Percentiles rank a stretch among this genome's conserved stretches.
phyloP scores from a whole-genome alignment of 768 basidiomycete genomes.

The Pulveroboletus sp. region DNA sequence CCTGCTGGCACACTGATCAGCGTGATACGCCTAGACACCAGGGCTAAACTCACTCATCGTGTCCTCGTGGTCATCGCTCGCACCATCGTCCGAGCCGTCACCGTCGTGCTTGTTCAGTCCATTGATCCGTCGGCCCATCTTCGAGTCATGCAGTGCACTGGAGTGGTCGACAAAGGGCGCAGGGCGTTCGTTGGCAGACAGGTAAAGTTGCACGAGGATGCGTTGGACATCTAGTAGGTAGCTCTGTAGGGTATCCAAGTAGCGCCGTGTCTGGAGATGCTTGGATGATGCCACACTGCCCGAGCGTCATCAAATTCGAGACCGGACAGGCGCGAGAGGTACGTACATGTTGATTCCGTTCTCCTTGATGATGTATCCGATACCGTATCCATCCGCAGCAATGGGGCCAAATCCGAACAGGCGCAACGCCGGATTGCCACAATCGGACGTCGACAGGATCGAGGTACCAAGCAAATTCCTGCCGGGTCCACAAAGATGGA shows the following conservation, averaged over 20 bases:
- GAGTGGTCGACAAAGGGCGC: too few species aligned
- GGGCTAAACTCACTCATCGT: too few species aligned
- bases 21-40: slow-evolving; percentile 3
- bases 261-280: slow-evolving; percentile 89
- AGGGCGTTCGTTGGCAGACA: too few species aligned
- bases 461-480: slow-evolving; percentile 80
- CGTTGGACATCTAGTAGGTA: slow-evolving; percentile 83
- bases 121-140: slow-evolving; percentile 70
- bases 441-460: slow-evolving; percentile 91
- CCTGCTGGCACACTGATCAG: slow-evolving; percentile 45
- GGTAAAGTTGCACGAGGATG: too few species aligned
- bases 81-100: slow-evolving; percentile 39
- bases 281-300: slow-evolving; percentile 94
- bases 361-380: slow-evolving; percentile 99
- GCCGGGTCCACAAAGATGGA: slow-evolving; percentile 88
- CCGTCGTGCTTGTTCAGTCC: too few species aligned
- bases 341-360: slow-evolving; percentile 86
- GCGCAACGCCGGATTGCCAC: slow-evolving; percentile 95
- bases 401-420: too few species aligned
- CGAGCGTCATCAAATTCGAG: too few species aligned
- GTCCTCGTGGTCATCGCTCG: slow-evolving; percentile 40
- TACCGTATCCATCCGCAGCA: too few species aligned
- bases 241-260: slow-evolving; percentile 79
- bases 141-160: too few species aligned
- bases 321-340: too few species aligned